These are phyloP conservation scores for Nymphaea colorata DNA, from an alignment of 164 flowering plant species.

Conservation along the genomic window DNA sequence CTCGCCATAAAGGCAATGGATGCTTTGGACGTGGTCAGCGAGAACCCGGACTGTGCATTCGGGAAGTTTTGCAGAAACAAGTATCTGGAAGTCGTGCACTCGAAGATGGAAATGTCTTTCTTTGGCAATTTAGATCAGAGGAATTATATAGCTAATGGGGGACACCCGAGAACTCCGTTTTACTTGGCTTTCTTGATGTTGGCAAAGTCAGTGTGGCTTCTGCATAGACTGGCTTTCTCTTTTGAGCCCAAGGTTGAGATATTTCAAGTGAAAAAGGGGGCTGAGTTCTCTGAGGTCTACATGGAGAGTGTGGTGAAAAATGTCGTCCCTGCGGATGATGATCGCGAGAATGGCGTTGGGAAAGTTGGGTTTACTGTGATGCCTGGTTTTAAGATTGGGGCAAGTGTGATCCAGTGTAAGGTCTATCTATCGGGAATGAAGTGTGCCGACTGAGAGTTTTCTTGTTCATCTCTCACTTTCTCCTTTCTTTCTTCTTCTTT, in stretches of 20 bases:
- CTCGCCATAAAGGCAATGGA: conserved; percentile 66
- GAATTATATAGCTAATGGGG: conserved; percentile 62
- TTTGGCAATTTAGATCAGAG: conserved; percentile 88
- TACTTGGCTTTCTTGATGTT: conserved; percentile 85
- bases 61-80: conserved; percentile 78
- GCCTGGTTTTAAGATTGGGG: conserved; percentile 85
- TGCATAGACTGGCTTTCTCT: conserved; percentile 71
- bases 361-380: conserved; percentile 85
- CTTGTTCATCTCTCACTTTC: neutral
- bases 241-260: conserved; percentile 65
- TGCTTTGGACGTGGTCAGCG: conserved; percentile 67
- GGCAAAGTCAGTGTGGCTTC: conserved; percentile 83
- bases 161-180: conserved; percentile 94
- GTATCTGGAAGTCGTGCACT: conserved; percentile 65
- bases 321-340: conserved; percentile 35
- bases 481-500: neutral
- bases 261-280: conserved; percentile 73
- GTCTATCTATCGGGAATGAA: conserved; percentile 76
- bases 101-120: conserved; percentile 92
- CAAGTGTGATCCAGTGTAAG: conserved; percentile 57
- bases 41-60: conserved; percentile 69
- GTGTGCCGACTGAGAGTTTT: conserved; percentile 40
- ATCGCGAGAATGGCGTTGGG: conserved; percentile 23
- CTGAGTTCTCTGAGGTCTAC: conserved; percentile 77
- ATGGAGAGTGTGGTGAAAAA: conserved; percentile 87